Percentiles rank a stretch among this genome's conserved stretches.
Conservation (phyloP, 345 rosid genomes). For the Atalantia buxifolia region DNA sequence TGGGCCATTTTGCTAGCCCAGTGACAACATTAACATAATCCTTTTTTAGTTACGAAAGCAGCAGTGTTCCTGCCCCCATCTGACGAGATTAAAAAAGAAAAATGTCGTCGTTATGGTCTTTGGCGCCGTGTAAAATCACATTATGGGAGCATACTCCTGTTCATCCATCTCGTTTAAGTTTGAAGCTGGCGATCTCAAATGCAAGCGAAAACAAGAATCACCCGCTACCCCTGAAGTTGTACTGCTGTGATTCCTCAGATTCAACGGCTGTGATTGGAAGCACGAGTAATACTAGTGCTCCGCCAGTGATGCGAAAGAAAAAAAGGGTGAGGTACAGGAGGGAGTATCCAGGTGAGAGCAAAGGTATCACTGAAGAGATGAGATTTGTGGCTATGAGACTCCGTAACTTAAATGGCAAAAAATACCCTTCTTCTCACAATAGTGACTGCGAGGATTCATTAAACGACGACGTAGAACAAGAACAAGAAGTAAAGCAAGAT, state of each 20-base stretch:
- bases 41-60: not conserved
- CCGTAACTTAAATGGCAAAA: constrained; percentile 67
- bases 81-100: too few species aligned
- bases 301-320: constrained; percentile 48
- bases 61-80: not conserved
- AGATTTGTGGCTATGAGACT: constrained; percentile 92
- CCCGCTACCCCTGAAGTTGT: not conserved
- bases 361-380: constrained; percentile 92
- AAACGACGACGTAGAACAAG: constrained; percentile 9
- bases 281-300: constrained; percentile 6
- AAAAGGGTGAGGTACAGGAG: constrained; percentile 53
- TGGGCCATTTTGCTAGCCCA: not conserved
- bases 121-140: not conserved
- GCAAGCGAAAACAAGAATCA: constrained; percentile 1
- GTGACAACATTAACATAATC: not conserved
- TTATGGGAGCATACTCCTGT: not conserved
- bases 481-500: constrained; percentile 14
- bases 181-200: constrained; percentile 2
- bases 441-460: constrained; percentile 13
- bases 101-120: not conserved
- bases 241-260: constrained; percentile 26
- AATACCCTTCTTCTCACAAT: constrained; percentile 18
- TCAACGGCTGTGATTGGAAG: constrained; percentile 11
- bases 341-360: constrained; percentile 74
- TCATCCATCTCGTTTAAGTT: not conserved